Evolutionary conservation across 2,329 filamentous ascomycete species (phyloP), one percentile per base, ranked within the genome.

Genomic region (Paecilomyces sp.): DNA sequence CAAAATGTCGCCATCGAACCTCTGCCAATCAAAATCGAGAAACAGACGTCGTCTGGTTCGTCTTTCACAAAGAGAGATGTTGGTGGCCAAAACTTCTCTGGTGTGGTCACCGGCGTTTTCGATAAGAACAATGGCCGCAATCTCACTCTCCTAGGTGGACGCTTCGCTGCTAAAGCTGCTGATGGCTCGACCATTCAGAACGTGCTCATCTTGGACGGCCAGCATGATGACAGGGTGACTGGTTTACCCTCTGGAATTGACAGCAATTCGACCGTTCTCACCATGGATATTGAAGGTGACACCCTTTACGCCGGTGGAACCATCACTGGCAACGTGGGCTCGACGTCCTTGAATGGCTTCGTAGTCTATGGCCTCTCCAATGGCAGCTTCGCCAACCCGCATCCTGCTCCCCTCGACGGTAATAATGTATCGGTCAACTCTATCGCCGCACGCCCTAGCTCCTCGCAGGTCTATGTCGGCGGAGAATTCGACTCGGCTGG

Each of bases 401-500:
- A 97, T 68, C 91, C 93, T 1, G 87, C 92, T 30, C 82, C 88
- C 1, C 80, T 97, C 2, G 82, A 82, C 11, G 92, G 93, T 13
- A 79, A 80, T 5, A 83, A 86, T 62, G 85, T 87, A 28, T 84
- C 85, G 2, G 92, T 97, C 51, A 88, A 91, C 60, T 80, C 89
- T 30, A 91, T 99, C 65, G 83, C 85, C 11, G 81, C 87, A 8
- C 88, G 88, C 58, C 89, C 90, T 0, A 83, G 83, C 58, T 86
- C 86, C 18, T 80, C 82, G 1, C 86, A 94, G 56, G 81, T 99
- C 12, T 99, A 89, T 69, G 89, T 99, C 33, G 93, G 89, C 41
- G 94, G 94, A 33, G 85, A 84, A 9, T 99, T 97, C 70, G 80
- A 85, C n/a, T 85, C 84, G 33, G 94, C 92, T 18, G 94, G 94